Conservation (phyloP, 192 early-diverging fungal species). For the Jimgerdemannia lactiflua region DNA sequence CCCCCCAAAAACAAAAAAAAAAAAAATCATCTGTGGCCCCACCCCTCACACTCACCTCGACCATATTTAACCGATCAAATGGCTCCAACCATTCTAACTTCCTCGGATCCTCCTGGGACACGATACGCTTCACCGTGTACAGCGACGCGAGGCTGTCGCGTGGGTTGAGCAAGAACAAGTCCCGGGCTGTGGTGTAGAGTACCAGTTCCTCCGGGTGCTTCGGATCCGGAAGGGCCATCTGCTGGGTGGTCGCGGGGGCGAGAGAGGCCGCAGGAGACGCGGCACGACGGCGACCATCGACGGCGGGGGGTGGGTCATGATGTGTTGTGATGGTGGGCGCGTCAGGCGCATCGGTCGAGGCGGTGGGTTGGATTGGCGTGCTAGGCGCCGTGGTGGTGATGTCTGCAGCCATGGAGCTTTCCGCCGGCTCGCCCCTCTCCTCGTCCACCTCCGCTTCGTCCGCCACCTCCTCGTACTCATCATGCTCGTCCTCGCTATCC, state of each 20-base stretch:
- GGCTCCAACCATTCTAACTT: slow-evolving; percentile 21
- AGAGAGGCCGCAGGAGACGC: no score
- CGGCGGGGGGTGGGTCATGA: no score
- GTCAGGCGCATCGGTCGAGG: no score
- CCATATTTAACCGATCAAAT: slow-evolving; percentile 32
- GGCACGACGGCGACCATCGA: no score
- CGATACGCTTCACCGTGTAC: slow-evolving; percentile 26
- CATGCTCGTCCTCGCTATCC: slow-evolving; percentile 15
- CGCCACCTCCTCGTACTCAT: slow-evolving; percentile 8
- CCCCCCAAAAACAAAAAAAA: no score
- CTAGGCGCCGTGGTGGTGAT: not conserved
- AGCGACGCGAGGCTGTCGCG: slow-evolving; percentile 12
- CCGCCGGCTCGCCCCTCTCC: not conserved
- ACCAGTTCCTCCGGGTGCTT: slow-evolving; percentile 1
- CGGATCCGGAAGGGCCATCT: not conserved
- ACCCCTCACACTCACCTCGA: slow-evolving; percentile 14
- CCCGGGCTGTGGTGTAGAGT: not conserved
- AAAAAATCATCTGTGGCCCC: no score
- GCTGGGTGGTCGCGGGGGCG: slow-evolving; percentile 6
- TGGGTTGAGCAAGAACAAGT: not conserved
- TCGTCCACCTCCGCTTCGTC: not conserved
- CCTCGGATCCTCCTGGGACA: slow-evolving; percentile 22
- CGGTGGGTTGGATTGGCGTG: not conserved
- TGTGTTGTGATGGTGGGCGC: no score
- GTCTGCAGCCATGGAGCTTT: not conserved